Evolutionary conservation across 805 yeast genomes (phyloP).

Genomic region (Zygosaccharomyces lentus): DNA sequence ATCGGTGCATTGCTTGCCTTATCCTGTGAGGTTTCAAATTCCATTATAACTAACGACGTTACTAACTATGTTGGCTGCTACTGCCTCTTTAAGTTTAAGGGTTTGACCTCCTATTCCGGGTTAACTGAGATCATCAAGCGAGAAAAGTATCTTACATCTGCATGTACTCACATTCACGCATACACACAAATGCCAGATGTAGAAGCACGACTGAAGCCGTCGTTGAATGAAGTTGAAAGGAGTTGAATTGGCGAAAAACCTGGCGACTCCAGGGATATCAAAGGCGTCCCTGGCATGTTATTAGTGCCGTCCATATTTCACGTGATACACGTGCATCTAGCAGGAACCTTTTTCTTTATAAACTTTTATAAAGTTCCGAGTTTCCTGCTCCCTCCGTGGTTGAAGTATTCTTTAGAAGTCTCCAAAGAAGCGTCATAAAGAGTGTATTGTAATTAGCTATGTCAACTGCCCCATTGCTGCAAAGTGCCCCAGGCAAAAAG

Average conservation of each 20-base stretch:
- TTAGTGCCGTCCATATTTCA: background rate
- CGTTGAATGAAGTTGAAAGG: background rate
- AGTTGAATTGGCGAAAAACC: background rate
- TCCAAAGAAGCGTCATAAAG: background rate
- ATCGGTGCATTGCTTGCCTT: slow-evolving; percentile 23
- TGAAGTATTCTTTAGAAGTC: background rate
- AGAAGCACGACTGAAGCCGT: background rate
- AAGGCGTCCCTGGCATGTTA: background rate
- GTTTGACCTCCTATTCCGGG: background rate
- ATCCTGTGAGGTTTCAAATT: slow-evolving; percentile 15
- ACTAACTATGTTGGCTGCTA: background rate
- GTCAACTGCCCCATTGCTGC: slow-evolving; percentile 66
- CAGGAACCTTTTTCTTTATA: background rate
- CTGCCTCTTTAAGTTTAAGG: background rate
- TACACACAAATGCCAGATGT: background rate
- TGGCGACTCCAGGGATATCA: background rate
- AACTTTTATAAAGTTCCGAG: background rate
- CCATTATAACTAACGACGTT: slow-evolving; percentile 4
- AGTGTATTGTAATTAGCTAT: slow-evolving; percentile 29
- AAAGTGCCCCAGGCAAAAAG: slow-evolving; percentile 78
- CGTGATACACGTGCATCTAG: background rate
- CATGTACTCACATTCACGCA: too few relatives aligned
- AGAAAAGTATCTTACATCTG: background rate
- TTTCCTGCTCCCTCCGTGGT: background rate
- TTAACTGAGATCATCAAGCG: background rate